Base-by-base conservation (phyloP, 192 early-diverging fungal species). In the Gorgonomyces haynaldii region DNA sequence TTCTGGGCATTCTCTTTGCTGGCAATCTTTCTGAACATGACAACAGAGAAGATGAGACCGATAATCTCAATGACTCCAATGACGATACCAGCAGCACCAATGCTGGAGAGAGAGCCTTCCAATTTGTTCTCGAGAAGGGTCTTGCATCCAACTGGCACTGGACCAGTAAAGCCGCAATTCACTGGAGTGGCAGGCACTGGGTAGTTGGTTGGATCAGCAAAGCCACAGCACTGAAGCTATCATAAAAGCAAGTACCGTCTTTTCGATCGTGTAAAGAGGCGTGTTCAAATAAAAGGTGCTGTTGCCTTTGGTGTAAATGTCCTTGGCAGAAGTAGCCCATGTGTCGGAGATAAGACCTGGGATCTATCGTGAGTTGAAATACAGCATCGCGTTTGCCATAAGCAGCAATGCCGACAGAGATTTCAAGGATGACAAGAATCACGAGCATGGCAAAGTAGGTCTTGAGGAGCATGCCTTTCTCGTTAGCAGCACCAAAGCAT, bases 401-500 rank as follows among this genome's bases (percentile, higher is more conserved):
- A 13, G 69, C 74, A 0, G 70, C 74, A 45, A 56, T 56, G 4
- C 74, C 74, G 31, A 76, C 55, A 26, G 60, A 47, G 31, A 76
- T 26, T 44, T 76, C 69, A 9, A 76, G 57, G 23, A 73, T 52
- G 12, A 76, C 62, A 31, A 76, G 53, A 15, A 76, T 31, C 44
- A 69, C 45, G 25, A 76, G 57, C 2, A 76, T 36, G 9, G 56
- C 69, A 53, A 76, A 76, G 62, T 76, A 76, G 20, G 74, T 72
- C 37, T 76, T 76, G 20, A 76, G 59, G 4, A 76, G 58, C 64
- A 76, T 63, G n/a, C 69, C 70, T 58, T 76, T 76, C 40, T 76
- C 74, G 54, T 76, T 76, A 19, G 74, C 74, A 23, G 69, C 70
- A n/a, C 74, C 74, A 45, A 72, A 72, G 53, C 63, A 68, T 32